Evolutionary conservation across 2,329 filamentous ascomycete species (phyloP), one percentile per base, ranked within the genome.

Genomic region (Colletotrichum nymphaeae): DNA sequence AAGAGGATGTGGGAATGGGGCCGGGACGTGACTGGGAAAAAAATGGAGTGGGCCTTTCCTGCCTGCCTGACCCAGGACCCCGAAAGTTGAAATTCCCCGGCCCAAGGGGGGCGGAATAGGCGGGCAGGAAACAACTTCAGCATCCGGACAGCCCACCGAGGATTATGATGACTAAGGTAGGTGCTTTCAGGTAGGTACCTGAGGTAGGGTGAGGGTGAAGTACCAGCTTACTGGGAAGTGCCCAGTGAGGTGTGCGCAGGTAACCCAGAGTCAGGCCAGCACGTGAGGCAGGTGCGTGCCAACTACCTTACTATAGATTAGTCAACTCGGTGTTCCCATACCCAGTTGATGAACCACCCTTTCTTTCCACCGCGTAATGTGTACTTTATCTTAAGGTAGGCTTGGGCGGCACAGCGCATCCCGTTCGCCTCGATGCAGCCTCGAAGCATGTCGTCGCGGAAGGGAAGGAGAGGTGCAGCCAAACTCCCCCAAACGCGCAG

Each of bases 1-100:
- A n/a, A 57, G 57, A 69, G 46, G 70, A 59, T 60, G 66, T 69
- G 70, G 67, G 65, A 62, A 58, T 69, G 55, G 53, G 60, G 66
- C 70, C 70, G 66, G 55, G 66, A 69, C 59, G 46, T 70, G 70
- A 73, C 55, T 70, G 58, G n/a, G n/a, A 30, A 37, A 66, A 70
- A 60, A 57, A 67, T 70, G 67, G 69, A 42, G 65, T 42, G 59
- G 57, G 14, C 19, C 58, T 35, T 35, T 35, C 32, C 32, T 24
- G 35, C 22, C 49, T 26, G 30, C 53, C 8, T 63, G 69, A 59
- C 52, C 70, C 69, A 73, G 67, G 70, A 73, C 70, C 70, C 70
- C 67, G 60, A 73, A 73, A 65, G 35, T 46, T 46, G 37, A 58
- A 69, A 68, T 58, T 72, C 58, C 64, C 64, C 64, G 69, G 65